phyloP scores from a whole-genome alignment of 805 yeast genomes.

The Torulaspora delbrueckii region DNA sequence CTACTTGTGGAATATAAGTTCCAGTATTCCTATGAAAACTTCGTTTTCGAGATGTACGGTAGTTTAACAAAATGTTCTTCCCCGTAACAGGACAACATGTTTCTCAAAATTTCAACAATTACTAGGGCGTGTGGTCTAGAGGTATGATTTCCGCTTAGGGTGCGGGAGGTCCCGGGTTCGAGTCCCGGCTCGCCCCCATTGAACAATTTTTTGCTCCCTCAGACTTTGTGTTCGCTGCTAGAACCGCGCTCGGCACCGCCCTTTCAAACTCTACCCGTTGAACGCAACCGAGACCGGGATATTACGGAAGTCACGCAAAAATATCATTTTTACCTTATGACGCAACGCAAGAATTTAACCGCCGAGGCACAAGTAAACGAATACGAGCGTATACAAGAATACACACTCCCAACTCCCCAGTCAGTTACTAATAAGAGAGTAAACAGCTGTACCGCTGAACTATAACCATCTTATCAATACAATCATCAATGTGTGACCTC shows the following conservation, averaged over 20 bases:
- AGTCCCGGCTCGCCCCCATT: slow-evolving; percentile 36
- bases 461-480: too few species aligned
- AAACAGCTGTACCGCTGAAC: too few species aligned
- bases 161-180: slow-evolving; percentile 40
- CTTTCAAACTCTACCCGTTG: not conserved
- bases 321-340: not conserved
- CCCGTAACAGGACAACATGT: not conserved
- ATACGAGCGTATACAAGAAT: not conserved
- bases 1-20: too few species aligned
- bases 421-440: too few species aligned
- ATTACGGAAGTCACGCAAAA: too few species aligned
- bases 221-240: not conserved
- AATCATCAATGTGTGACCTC: too few species aligned
- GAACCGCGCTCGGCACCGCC: not conserved
- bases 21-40: too few species aligned
- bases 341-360: not conserved
- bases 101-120: not conserved
- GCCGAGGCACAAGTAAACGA: not conserved
- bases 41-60: too few species aligned
- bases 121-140: slow-evolving; percentile 37
- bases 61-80: too few species aligned
- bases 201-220: slow-evolving; percentile 3
- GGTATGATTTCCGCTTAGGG: slow-evolving; percentile 38
- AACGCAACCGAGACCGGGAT: not conserved
- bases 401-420: too few species aligned